Base-by-base conservation (phyloP, 495 filamentous ascomycete genomes). In the Annulohypoxylon moriforme region DNA sequence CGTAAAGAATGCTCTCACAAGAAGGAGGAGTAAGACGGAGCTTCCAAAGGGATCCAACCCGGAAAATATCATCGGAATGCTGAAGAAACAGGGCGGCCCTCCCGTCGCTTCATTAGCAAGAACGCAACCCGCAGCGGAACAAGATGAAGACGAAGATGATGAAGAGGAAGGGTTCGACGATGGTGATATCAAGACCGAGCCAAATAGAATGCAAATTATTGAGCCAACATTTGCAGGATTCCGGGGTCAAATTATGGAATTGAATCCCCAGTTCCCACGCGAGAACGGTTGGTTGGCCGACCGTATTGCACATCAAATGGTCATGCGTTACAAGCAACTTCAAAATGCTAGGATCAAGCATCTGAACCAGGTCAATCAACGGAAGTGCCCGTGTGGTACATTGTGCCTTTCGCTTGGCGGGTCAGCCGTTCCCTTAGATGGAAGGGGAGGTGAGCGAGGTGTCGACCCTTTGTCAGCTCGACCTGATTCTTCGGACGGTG, bases 301-400 rank as follows among this genome's bases (percentile, higher is more conserved):
- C n/a, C 89, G 95, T 47, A 90, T 97, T 70, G 92, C 91, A 0
- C 83, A 91, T 63, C 93, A 97, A 74, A 93, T 97, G 74, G 81
- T 89, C 38, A 84, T 87, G 57, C 88, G 94, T 40, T 97, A 94
- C 77, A 94, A 93, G 79, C 88, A 88, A 44, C 84, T 98, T 33
- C 85, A 96, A 33, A 91, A 89, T 20, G 80, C 87, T 55, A 90
- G 90, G 70, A 85, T 90, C 25, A 93, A 91, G 71, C 94, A 97
- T 75, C 77, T 87, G 0, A 82, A 85, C 56, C 85, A 85, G 3
- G 81, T 90, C 14, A 78, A 77, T 18, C 81, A 83, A 34, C 72
- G 76, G 6, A 86, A 82, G 18, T 97, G 93, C 76, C 64, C 84
- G 25, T 86, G 88, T 20, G 87, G 85, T 6, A 68, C 81, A 20